These are phyloP conservation scores for Fusarium kyushuense DNA, from an alignment of 2,329 filamentous ascomycete genomes.

Conservation along the genomic window DNA sequence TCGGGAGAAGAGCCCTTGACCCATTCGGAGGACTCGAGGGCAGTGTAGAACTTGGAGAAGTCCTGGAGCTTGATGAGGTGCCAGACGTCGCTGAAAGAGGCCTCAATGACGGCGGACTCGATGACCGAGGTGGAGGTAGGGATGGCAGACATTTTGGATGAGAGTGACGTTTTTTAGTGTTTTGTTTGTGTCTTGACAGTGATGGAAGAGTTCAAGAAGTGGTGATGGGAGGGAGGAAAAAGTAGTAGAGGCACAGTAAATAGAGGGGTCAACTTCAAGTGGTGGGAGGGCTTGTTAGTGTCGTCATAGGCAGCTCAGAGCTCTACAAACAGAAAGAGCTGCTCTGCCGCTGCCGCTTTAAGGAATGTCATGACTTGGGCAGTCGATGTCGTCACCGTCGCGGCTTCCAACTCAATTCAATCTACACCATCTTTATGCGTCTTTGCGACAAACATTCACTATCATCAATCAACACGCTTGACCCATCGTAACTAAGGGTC, in stretches of 20 bases:
- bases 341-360: constrained; percentile 9
- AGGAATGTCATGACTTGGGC: constrained; percentile 19
- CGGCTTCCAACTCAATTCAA: neutral
- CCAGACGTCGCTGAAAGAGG: constrained; percentile 75
- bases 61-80: constrained; percentile 80
- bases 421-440: neutral
- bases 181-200: neutral
- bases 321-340: constrained; percentile 25
- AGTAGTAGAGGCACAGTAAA: constrained; percentile 26
- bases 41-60: constrained; percentile 75
- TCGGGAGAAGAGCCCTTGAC: constrained; percentile 73
- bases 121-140: constrained; percentile 75
- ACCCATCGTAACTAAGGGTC: neutral
- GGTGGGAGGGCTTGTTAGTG: constrained; percentile 15
- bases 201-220: constrained; percentile 1
- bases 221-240: constrained; percentile 2
- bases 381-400: constrained; percentile 30
- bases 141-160: constrained; percentile 56
- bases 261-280: constrained; percentile 19
- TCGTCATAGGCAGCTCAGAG: constrained; percentile 31
- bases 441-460: neutral
- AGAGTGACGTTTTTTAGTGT: neutral
- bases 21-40: constrained; percentile 68
- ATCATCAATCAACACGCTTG: neutral
- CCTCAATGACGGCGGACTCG: constrained; percentile 76